These are phyloP conservation scores for Acephala macrosclerotiorum DNA, from an alignment of 2,329 filamentous ascomycete species.

Conservation along the genomic window DNA sequence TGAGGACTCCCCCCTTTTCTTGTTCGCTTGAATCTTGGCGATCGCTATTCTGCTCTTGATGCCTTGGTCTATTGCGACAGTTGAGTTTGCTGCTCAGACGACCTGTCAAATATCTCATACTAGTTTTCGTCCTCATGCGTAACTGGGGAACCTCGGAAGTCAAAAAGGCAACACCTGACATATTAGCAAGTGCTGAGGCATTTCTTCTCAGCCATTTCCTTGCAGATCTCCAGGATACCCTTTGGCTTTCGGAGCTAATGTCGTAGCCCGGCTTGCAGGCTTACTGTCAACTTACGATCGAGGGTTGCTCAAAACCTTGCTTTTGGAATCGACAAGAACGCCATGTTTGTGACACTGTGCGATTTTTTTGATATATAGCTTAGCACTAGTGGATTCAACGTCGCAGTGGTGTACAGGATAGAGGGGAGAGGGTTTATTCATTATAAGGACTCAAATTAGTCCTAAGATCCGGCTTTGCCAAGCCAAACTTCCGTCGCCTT, in stretches of 20 bases:
- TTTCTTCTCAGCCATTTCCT: neutral
- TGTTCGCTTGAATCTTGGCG: neutral
- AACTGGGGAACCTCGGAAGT: too few relatives aligned
- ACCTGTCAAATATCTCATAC: neutral
- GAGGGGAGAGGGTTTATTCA: neutral
- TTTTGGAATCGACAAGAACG: neutral
- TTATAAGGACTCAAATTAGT: neutral
- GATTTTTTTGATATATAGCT: neutral
- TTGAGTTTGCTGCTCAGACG: neutral
- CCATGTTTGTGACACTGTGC: neutral
- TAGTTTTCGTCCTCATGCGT: neutral
- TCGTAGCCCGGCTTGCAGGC: too few relatives aligned
- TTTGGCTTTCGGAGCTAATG: too few relatives aligned
- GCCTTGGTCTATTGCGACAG: neutral
- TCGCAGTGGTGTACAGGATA: neutral
- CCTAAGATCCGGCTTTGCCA: neutral
- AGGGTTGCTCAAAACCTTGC: too few relatives aligned
- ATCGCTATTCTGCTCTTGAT: neutral
- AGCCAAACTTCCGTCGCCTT: slow-evolving; percentile 19
- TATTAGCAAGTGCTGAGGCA: neutral
- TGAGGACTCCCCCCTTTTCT: neutral
- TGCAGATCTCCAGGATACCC: neutral
- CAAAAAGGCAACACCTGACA: neutral
- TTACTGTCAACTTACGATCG: too few relatives aligned
- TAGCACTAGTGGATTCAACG: neutral